phyloP scores from a whole-genome alignment of 495 filamentous ascomycete species.

The Penicillium longicatenatum region DNA sequence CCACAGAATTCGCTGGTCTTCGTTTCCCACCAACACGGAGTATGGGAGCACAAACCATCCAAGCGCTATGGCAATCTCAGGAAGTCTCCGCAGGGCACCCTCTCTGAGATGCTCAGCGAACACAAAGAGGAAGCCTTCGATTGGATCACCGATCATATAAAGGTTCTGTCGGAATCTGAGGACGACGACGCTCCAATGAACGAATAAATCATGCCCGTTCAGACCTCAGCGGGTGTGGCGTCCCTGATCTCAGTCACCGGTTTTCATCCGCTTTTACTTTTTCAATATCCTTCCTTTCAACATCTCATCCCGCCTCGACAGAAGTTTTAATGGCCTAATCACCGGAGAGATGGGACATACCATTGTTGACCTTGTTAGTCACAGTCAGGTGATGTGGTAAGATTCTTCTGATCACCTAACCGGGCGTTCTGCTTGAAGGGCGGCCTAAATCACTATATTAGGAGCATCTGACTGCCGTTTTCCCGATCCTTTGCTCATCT shows the following conservation, averaged over 20 bases:
- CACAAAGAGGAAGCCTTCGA: constrained; percentile 59
- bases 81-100: constrained; percentile 50
- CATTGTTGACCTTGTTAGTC: neutral
- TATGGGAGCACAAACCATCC: constrained; percentile 69
- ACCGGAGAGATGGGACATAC: neutral
- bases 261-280: neutral
- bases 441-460: no score
- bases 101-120: constrained; percentile 65
- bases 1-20: constrained; percentile 67
- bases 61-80: constrained; percentile 70
- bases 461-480: no score
- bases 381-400: neutral
- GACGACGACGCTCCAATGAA: constrained; percentile 21
- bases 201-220: neutral
- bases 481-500: no score
- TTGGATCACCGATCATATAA: constrained; percentile 54
- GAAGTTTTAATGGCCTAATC: neutral
- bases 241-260: neutral
- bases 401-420: no score
- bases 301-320: neutral
- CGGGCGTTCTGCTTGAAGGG: no score
- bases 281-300: no score
- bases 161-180: constrained; percentile 36
- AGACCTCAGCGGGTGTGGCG: constrained; percentile 1
- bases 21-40: constrained; percentile 67